Evolutionary conservation across 148 eudicot genomes (phyloP).

Genomic region (Camellia japonica): DNA sequence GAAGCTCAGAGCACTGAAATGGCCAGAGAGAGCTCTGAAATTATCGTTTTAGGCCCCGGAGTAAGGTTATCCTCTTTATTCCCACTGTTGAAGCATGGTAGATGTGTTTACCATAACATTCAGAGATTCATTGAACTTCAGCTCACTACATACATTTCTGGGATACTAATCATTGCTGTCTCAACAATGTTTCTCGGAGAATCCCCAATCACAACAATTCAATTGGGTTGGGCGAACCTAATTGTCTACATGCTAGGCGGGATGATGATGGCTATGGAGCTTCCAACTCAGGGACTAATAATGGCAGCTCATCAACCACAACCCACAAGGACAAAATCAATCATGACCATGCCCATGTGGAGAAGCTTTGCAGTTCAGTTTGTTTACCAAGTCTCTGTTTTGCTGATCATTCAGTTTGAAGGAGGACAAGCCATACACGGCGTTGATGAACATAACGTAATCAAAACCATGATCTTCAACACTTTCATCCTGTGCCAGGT

Average conservation of each 20-base stretch:
- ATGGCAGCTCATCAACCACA: neutral
- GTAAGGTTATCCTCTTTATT: neutral
- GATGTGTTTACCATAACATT: neutral
- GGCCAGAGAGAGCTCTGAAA: neutral
- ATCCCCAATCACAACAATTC: neutral
- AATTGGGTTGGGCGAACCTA: neutral
- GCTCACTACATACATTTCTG: slow-evolving; percentile 4
- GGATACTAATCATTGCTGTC: neutral
- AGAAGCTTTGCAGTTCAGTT: neutral
- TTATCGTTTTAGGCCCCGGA: neutral
- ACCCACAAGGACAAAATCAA: neutral
- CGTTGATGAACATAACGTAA: too few relatives aligned
- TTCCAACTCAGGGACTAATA: neutral
- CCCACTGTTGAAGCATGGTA: neutral
- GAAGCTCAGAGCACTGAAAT: neutral
- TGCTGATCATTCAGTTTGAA: neutral
- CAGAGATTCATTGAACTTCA: neutral
- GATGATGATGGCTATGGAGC: neutral
- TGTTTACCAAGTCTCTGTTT: neutral
- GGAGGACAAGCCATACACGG: neutral
- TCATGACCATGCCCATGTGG: neutral
- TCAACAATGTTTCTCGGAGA: neutral
- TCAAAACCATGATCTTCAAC: too few relatives aligned
- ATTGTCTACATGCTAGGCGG: neutral
- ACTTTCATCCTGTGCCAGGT: too few relatives aligned